Conservation (phyloP, 306 rosid genomes). For the Prinsepia uniflora region DNA sequence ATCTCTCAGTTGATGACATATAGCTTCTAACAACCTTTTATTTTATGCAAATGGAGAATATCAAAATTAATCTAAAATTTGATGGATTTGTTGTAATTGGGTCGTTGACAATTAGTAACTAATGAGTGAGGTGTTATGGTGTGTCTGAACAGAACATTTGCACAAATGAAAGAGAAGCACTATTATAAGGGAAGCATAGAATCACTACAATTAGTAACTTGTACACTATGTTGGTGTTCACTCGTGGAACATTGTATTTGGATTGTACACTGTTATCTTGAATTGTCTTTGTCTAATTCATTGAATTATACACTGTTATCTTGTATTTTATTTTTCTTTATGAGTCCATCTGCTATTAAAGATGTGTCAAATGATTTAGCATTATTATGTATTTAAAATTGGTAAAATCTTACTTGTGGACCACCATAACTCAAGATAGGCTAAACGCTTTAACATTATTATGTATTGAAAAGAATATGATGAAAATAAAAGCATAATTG, state of each 20-base stretch:
- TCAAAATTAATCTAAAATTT: no score
- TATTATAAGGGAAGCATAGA: slow-evolving; percentile 46
- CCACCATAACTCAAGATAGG: no score
- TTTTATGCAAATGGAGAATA: no score
- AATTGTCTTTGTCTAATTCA: not conserved
- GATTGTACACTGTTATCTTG: not conserved
- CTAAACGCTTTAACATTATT: no score
- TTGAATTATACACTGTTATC: not conserved
- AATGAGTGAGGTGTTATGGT: not conserved
- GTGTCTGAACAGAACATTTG: slow-evolving; percentile 55
- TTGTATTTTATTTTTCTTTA: not conserved
- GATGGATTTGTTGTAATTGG: no score
- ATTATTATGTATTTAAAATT: no score
- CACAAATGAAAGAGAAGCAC: slow-evolving; percentile 65
- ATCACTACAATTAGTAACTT: no score
- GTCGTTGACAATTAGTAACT: not conserved
- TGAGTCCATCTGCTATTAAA: not conserved
- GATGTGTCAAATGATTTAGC: not conserved
- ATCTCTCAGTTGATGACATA: no score
- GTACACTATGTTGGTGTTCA: not conserved
- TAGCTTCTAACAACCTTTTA: no score
- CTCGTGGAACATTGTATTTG: not conserved
- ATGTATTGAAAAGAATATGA: no score
- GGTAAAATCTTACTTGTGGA: no score
- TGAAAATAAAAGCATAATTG: no score